Percentiles rank a stretch among this genome's conserved stretches.
phyloP scores from a whole-genome alignment of 192 early-diverging fungal species.

The Backusella psychrophila region DNA sequence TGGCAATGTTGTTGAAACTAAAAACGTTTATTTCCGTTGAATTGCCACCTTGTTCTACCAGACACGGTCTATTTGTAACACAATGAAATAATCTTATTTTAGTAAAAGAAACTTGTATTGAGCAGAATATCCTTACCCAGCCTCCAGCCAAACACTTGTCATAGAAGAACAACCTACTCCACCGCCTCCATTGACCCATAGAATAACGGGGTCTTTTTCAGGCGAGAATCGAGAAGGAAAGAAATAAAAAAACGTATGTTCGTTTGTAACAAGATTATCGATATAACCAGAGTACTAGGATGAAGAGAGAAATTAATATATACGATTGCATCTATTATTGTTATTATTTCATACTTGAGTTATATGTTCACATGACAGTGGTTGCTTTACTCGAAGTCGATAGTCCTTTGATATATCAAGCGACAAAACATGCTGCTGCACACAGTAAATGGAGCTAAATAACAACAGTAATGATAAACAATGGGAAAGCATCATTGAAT shows the following conservation, averaged over 20 bases:
- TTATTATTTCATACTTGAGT: not conserved
- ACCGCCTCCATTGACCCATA: constrained; percentile 52
- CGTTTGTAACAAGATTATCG: constrained; percentile 31
- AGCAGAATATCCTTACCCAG: constrained; percentile 35
- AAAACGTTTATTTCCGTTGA: constrained; percentile 5
- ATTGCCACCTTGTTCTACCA: constrained; percentile 4
- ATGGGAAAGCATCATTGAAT: not conserved
- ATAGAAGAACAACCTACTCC: constrained; percentile 79
- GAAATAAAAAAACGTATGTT: constrained; percentile 92
- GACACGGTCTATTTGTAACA: constrained; percentile 1
- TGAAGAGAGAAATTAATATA: not conserved
- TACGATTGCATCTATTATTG: not conserved
- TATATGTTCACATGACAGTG: not conserved
- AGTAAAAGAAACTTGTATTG: not conserved
- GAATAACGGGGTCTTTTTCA: constrained; percentile 65
- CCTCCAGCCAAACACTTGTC: constrained; percentile 76
- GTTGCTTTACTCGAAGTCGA: not conserved
- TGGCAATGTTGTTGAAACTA: constrained; percentile 8
- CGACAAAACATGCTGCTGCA: not conserved
- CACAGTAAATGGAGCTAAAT: not conserved
- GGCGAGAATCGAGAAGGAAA: constrained; percentile 81
- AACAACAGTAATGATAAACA: not conserved
- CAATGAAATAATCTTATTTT: not conserved
- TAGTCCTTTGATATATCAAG: not conserved
- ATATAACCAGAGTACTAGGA: constrained; percentile 11